Percentiles rank a stretch among this genome's conserved stretches.
Evolutionary conservation across 73 alveolate species (phyloP).

Genomic region (Strombidium stylifer): DNA sequence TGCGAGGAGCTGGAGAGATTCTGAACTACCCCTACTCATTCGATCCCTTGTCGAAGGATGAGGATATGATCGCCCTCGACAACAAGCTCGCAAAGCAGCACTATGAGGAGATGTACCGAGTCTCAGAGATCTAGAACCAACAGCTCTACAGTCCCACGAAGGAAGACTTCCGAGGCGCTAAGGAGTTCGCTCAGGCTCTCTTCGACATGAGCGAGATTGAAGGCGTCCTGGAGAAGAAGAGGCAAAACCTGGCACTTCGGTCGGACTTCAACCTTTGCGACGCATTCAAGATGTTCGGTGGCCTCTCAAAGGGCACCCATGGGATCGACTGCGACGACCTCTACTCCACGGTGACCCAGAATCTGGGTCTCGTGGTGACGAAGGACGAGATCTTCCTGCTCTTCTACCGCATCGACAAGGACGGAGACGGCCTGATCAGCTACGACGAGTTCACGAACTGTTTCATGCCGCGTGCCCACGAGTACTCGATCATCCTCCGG

Average conservation of each 20-base stretch:
- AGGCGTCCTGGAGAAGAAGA: conserved; percentile 24
- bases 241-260: conserved; percentile 16
- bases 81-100: too few relatives aligned
- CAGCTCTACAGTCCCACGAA: too few relatives aligned
- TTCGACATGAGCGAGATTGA: conserved; percentile 30
- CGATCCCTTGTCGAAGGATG: too few relatives aligned
- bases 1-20: too few relatives aligned
- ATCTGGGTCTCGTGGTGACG: conserved; percentile 7
- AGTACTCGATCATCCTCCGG: conserved; percentile 5
- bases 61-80: too few relatives aligned
- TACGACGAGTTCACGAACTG: conserved; percentile 9
- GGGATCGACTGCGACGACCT: conserved; percentile 40
- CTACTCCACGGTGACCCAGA: conserved; percentile 15
- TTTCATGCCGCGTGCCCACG: conserved; percentile 21
- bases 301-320: background rate
- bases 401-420: conserved; percentile 29
- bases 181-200: too few relatives aligned
- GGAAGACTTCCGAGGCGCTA: too few relatives aligned
- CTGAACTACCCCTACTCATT: too few relatives aligned
- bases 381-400: conserved; percentile 36
- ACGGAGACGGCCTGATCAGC: conserved; percentile 20
- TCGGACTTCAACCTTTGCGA: conserved; percentile 32
- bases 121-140: too few relatives aligned
- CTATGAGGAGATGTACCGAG: too few relatives aligned
- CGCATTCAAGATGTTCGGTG: conserved; percentile 18